These are phyloP conservation scores for Fusarium piperis DNA, from an alignment of 2,329 filamentous ascomycete genomes.

Conservation along the genomic window DNA sequence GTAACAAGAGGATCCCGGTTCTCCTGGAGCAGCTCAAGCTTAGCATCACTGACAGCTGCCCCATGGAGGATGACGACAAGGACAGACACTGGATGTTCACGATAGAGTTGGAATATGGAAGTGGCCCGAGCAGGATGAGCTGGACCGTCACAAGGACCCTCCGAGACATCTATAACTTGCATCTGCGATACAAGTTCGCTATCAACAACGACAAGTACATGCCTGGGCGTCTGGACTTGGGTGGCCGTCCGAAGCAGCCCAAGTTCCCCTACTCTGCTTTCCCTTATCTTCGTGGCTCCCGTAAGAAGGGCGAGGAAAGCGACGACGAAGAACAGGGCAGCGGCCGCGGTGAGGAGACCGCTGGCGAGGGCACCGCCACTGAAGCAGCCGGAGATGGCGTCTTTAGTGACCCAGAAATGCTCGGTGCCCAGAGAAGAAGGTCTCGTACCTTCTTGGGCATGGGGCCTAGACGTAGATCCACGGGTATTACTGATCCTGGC, in stretches of 20 bases:
- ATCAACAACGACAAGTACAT: constrained; percentile 85
- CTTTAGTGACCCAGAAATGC: constrained; percentile 48
- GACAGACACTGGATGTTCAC: constrained; percentile 86
- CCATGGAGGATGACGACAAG: constrained; percentile 70
- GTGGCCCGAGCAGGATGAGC: constrained; percentile 93
- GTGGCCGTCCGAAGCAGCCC: constrained; percentile 81
- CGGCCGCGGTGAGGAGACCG: constrained; percentile 55
- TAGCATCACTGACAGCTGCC: constrained; percentile 80
- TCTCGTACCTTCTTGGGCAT: constrained; percentile 65
- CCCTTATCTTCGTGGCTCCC: constrained; percentile 85
- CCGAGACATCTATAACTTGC: constrained; percentile 89
- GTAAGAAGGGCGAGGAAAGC: constrained; percentile 81
- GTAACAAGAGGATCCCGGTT: constrained; percentile 93
- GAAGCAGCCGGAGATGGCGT: constrained; percentile 69
- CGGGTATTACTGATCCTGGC: constrained; percentile 57
- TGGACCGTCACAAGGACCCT: constrained; percentile 92
- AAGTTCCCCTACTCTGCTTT: constrained; percentile 91
- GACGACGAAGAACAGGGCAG: constrained; percentile 72
- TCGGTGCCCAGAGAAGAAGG: constrained; percentile 54
- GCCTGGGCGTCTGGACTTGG: constrained; percentile 71
- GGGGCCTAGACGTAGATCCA: constrained; percentile 59
- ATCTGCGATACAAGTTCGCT: constrained; percentile 91
- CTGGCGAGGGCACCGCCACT: constrained; percentile 65
- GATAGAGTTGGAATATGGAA: constrained; percentile 95
- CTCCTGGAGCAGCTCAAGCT: constrained; percentile 95